Conservation (phyloP, 768 basidiomycete species). For the Amanita fuliginea region DNA sequence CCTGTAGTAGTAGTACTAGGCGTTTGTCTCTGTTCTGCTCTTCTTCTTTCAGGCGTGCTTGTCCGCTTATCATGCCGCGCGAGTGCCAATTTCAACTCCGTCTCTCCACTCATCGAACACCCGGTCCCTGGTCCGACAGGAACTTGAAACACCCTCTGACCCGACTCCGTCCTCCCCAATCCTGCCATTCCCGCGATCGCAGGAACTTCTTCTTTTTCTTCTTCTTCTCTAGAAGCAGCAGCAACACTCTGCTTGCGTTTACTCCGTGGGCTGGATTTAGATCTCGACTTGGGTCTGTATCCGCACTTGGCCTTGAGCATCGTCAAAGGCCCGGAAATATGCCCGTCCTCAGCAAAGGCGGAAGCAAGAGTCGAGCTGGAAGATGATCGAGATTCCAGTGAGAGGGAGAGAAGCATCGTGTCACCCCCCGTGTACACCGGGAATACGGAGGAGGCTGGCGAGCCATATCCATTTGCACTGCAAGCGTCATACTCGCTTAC, state of each 20-base stretch:
- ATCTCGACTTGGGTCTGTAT: background rate
- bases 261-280: background rate
- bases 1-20: no score
- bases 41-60: conserved; percentile 7
- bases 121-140: conserved; percentile 19
- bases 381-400: background rate
- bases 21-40: background rate
- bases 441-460: background rate
- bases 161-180: background rate
- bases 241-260: background rate
- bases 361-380: background rate
- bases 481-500: background rate
- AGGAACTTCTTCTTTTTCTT: no score
- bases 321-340: background rate
- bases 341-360: background rate
- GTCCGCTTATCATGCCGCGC: conserved; percentile 18
- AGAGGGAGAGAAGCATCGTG: background rate
- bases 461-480: background rate
- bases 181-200: background rate
- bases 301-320: background rate
- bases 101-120: conserved; percentile 50
- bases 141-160: background rate
- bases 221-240: no score
- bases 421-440: background rate
- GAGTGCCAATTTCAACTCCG: conserved; percentile 45